Base-by-base conservation (phyloP, 225 moss, liverwort and hornwort species). In the Physcomitrium patens region DNA sequence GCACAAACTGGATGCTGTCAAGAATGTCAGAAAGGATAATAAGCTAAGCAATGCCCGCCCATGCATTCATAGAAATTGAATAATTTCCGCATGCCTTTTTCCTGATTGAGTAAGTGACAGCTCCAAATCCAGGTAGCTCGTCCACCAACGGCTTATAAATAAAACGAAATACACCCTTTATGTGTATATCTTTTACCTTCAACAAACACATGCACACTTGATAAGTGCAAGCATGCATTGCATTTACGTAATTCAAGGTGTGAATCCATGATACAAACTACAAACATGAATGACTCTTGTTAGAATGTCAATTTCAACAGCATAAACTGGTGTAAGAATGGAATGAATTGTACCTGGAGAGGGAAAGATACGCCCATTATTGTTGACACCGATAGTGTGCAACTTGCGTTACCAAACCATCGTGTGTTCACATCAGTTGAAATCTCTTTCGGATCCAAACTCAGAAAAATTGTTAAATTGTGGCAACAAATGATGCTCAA, bases 391-490 rank as follows among this genome's bases (percentile, higher is more conserved):
- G 63, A 83, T 65, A 95, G 51, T 55, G 93, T 89, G 75, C 93
- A 89, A 78, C 95, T 95, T 73, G 93, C 90, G n/a, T 95, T 89
- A 13, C 99, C 95, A 63, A 93, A 80, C 99, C 99, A 99, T 13
- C 86, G 77, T 50, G 84, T 81, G 64, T 93, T 89, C 69, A 85
- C 81, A 74, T 99, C 95, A 79, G 93, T 75, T 71, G 90, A 87
- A 68, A 95, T 84, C 70, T 95, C 99, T 60, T 89, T 84, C 0
- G 80, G 76, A 17, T 77, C 80, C 68, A 89, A 81, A 60, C 86
- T 65, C 54, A 90, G 70, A 82, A 95, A 90, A 79, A 99, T 80
- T 72, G 95, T 93, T 99, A 75, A 60, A 75, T 43, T 69, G 45
- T 53, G 58, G 24, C 46, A 63, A 24, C 53, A 72, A 24, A 4